Evolutionary conservation across 2,329 filamentous ascomycete genomes (phyloP), one percentile per base, ranked within the genome.

Genomic region (Neurospora sp.): DNA sequence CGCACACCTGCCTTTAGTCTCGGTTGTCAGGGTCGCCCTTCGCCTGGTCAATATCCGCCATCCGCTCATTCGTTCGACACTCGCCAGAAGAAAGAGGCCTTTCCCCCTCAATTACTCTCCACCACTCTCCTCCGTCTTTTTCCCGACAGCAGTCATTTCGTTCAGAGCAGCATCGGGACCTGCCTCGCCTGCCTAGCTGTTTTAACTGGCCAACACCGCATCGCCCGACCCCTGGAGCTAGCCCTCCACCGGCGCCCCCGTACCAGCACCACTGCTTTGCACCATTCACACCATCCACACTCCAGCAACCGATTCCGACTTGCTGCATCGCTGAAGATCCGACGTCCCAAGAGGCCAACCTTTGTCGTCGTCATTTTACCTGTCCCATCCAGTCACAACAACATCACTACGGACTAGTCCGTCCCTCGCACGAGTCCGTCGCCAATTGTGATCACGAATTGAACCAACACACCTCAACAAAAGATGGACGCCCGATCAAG

Each of bases 401-500:
- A 17, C 52, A 33, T 62, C 52, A 62, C 23, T 8, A 33, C 52
- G 52, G 52, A 33, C 23, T 57, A 33, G 23, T 23, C 19, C 43
- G 43, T 52, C 43, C 11, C 10, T 52, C 43, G 6, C 23, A 57
- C 52, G 23, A 33, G 52, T 33, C 28, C 52, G 15, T 62, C 52
- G 52, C 52, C 52, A 62, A 62, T 62, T 62, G 52, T 62, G 12
- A 62, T 33, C 17, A 33, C 52, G 23, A 33, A 62, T 17, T 62
- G 28, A 62, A 17, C 23, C 52, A 33, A 28, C 52, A 62, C 52
- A 62, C 23, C 6, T 17, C 28, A 17, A 62, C 33, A 12, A 28
- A 57, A 62, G 52, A 62, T 62, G 52, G 52, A 62, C 28, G 17
- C 15, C 52, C 52, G 6, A 33, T 62, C 52, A 33, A 87, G 83